phyloP scores from a whole-genome alignment of 805 yeast species.

The Cyberlindnera maclurae region DNA sequence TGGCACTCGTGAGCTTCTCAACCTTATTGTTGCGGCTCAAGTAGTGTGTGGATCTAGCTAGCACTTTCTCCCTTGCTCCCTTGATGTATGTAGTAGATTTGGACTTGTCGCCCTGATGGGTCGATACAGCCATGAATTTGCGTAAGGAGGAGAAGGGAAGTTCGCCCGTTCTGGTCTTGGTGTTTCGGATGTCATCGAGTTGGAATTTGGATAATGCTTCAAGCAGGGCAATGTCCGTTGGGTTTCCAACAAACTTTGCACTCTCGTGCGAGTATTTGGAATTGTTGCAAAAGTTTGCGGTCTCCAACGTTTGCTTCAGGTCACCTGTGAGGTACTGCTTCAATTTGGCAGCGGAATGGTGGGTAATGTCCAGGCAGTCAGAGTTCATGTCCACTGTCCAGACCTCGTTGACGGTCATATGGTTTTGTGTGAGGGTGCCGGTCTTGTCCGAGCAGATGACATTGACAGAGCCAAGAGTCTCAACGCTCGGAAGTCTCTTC shows the following conservation, averaged over 20 bases:
- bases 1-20: slow-evolving; percentile 48
- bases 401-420: slow-evolving; percentile 79
- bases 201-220: slow-evolving; percentile 69
- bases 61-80: slow-evolving; percentile 82
- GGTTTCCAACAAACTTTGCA: slow-evolving; percentile 77
- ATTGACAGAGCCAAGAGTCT: slow-evolving; percentile 89
- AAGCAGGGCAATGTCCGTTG: slow-evolving; percentile 87
- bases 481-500: slow-evolving; percentile 89
- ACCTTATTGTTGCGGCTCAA: slow-evolving; percentile 51
- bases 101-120: slow-evolving; percentile 50
- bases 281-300: slow-evolving; percentile 72
- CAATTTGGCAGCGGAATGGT: slow-evolving; percentile 32
- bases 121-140: slow-evolving; percentile 85
- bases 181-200: slow-evolving; percentile 59
- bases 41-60: slow-evolving; percentile 54
- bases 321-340: slow-evolving; percentile 45
- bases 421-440: slow-evolving; percentile 84
- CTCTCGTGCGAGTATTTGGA: slow-evolving; percentile 61
- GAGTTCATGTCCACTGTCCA: slow-evolving; percentile 66
- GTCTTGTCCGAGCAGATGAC: slow-evolving; percentile 92
- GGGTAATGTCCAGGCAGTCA: slow-evolving; percentile 37
- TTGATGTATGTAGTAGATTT: slow-evolving; percentile 63
- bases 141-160: slow-evolving; percentile 78
- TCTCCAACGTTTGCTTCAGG: slow-evolving; percentile 47
- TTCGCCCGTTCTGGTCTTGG: slow-evolving; percentile 57